These are phyloP conservation scores for Ilyonectria mors-panacis DNA, from an alignment of 2,329 filamentous ascomycete genomes.

Conservation along the genomic window DNA sequence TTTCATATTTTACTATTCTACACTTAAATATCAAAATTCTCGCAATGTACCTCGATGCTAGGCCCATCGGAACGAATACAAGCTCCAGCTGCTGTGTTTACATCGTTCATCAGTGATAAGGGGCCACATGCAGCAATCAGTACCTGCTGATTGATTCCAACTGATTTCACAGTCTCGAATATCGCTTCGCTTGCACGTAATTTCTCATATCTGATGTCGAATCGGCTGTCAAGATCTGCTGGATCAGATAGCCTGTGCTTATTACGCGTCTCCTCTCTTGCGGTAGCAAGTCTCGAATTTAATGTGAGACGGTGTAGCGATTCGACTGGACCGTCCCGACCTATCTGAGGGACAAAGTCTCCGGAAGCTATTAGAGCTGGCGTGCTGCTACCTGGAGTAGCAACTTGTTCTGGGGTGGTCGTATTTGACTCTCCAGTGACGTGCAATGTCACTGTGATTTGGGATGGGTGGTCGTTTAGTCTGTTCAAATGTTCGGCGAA, in stretches of 20 bases:
- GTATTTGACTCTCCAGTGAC: conserved; percentile 12
- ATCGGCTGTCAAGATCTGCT: conserved; percentile 3
- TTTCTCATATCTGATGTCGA: conserved; percentile 9
- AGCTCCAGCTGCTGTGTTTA: conserved; percentile 6
- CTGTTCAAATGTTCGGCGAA: conserved; percentile 9
- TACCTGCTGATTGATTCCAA: conserved; percentile 2
- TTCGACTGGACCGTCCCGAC: neutral
- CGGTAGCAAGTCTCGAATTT: neutral
- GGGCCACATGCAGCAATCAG: conserved; percentile 24
- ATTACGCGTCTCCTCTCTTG: neutral
- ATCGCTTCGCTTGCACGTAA: neutral
- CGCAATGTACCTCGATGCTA: conserved; percentile 23
- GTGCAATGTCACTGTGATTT: conserved; percentile 8
- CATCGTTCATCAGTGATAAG: conserved; percentile 11
- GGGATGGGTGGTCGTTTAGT: conserved; percentile 6
- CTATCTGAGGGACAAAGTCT: conserved; percentile 14
- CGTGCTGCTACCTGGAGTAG: conserved; percentile 4
- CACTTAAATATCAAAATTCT: conserved; percentile 25
- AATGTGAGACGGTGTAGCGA: neutral
- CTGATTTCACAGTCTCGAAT: neutral
- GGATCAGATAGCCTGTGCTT: neutral
- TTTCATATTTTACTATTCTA: too few relatives aligned
- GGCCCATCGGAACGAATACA: conserved; percentile 17
- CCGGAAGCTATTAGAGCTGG: conserved; percentile 10
- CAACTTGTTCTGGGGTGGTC: neutral